Evolutionary conservation across 139 green algal species (phyloP), one percentile per base, ranked within the genome.

Genomic region (Zygnema cylindricum): DNA sequence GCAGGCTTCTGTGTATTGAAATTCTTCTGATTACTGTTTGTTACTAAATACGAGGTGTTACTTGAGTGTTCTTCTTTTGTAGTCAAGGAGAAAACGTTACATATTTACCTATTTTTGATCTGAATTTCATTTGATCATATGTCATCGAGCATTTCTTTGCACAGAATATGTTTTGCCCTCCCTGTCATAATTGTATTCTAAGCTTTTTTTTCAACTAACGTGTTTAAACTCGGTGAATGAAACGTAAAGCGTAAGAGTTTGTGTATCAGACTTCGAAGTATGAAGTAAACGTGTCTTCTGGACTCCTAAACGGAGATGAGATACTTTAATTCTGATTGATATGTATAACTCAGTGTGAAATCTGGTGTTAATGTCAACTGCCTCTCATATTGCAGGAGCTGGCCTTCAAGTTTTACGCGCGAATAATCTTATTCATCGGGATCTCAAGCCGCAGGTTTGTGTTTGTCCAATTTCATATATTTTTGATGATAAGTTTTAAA

Each of bases 371-470:
- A 30, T 81, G 30, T 81, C 21, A 35, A 81, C 43, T 16, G 22
- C 21, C 73, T 33, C 22, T 25, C 57, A 73, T 35, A 22, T 22
- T 81, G 77, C 83, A 91, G 86, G 93, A 0, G 94, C 95, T 43
- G 97, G 97, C 3, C 94, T 99, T 2, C 91, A 93, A 42, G 94
- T 96, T 89, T 93, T 99, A 86, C 95, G 95, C 42, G 57, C 82
- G 0, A 90, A 95, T 77, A 95, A 98, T 89, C 84, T 99, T 11
- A 95, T 99, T 0, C 96, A 98, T 82, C 94, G 97, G 1, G 97
- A 99, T 93, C 92, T 99, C n/a, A 99, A 99, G 93, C 97, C 97
- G 0, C 96, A 98, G 92, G 86, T 91, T 1, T 23, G 41, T 89
- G n/a, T n/a, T n/a, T n/a, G n/a, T n/a, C 1, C 2, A n/a, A 25